Percentiles rank a stretch among this genome's conserved stretches.
These are phyloP conservation scores for Rhododendron vialii DNA, from an alignment of 148 eudicot genomes.

Conservation along the genomic window DNA sequence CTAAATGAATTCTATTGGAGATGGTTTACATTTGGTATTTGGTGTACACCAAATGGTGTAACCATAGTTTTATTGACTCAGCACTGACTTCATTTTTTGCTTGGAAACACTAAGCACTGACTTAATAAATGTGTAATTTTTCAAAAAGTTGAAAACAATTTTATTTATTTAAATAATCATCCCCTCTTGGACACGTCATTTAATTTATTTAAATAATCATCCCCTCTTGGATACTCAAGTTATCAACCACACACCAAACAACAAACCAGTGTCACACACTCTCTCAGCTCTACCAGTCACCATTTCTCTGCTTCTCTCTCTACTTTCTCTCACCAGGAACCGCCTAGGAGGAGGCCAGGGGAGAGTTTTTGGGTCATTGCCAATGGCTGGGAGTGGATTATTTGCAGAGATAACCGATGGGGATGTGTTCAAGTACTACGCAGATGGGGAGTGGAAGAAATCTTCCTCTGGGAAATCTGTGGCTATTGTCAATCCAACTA, in stretches of 20 bases:
- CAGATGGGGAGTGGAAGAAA: constrained; percentile 82
- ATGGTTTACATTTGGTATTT: too few species aligned
- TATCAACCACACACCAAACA: not conserved
- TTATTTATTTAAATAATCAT: too few species aligned
- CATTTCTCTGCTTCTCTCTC: constrained; percentile 9
- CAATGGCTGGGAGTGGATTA: constrained; percentile 73
- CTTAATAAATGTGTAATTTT: not conserved
- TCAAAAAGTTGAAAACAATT: not conserved
- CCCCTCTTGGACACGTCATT: not conserved
- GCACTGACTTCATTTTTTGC: too few species aligned
- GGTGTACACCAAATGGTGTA: too few species aligned
- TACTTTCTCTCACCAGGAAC: not conserved
- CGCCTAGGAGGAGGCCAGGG: not conserved
- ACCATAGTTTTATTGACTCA: too few species aligned
- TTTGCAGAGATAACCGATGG: constrained; percentile 77
- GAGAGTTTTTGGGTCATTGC: not conserved
- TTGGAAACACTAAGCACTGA: not conserved
- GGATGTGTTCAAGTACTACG: constrained; percentile 77
- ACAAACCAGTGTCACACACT: not conserved
- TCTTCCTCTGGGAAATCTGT: constrained; percentile 85
- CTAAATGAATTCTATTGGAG: too few species aligned
- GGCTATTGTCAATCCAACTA: constrained; percentile 82
- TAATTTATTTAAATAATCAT: too few species aligned
- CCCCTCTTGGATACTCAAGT: not conserved
- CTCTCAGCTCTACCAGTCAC: not conserved